These are phyloP conservation scores for Tolypocladium tropicale DNA, from an alignment of 2,329 filamentous ascomycete species.

Conservation along the genomic window DNA sequence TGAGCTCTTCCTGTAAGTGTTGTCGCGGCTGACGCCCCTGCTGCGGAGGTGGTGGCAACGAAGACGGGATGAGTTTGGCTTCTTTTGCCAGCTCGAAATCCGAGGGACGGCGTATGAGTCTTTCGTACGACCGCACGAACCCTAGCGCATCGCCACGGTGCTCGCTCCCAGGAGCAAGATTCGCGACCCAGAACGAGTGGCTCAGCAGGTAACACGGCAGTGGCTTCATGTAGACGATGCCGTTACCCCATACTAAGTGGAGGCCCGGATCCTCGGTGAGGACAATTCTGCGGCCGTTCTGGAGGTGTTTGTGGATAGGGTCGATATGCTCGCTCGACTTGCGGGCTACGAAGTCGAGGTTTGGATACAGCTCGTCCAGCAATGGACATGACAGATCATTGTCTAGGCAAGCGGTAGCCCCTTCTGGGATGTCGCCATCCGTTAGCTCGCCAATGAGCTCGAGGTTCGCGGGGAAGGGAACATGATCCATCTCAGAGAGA, in stretches of 20 bases:
- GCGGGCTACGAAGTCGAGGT: background rate
- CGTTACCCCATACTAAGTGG: background rate
- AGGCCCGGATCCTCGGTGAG: background rate
- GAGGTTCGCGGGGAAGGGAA: background rate
- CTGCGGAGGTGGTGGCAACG: background rate
- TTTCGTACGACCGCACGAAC: background rate
- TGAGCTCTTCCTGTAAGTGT: background rate
- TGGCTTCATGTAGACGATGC: background rate
- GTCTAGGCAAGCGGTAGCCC: background rate
- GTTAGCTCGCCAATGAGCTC: background rate
- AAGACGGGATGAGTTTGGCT: background rate
- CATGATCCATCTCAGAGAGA: background rate
- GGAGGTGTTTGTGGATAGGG: background rate
- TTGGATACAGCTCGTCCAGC: background rate
- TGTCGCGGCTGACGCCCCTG: background rate
- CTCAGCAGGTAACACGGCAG: background rate
- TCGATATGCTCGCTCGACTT: background rate
- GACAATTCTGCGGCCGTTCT: background rate
- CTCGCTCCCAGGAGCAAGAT: background rate
- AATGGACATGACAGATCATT: background rate
- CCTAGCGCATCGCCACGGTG: background rate
- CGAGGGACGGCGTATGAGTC: background rate
- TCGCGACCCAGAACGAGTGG: background rate
- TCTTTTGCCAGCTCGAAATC: background rate
- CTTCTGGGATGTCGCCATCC: background rate